A percentile compares a stretch with the other conserved stretches of the same genome.
Evolutionary conservation across 768 basidiomycete genomes (phyloP).

Genomic region (Tricholomella constricta): DNA sequence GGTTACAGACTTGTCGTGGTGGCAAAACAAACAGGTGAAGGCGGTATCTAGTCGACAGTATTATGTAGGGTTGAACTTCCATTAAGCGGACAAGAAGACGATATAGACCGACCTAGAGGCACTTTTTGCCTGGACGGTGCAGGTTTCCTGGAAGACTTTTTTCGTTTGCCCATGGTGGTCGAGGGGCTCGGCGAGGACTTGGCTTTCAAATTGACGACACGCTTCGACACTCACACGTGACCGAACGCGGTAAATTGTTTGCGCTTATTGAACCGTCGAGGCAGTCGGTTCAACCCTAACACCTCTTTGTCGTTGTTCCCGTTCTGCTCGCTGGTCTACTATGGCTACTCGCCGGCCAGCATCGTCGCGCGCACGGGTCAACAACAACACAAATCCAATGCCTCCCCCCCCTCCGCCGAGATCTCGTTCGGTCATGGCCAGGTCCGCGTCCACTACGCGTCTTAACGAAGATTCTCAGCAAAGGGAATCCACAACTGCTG

Average conservation of each 20-base stretch:
- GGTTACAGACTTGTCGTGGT: constrained; percentile 87
- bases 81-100: neutral
- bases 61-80: neutral
- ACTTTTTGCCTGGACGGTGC: constrained; percentile 65
- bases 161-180: constrained; percentile 79
- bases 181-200: neutral
- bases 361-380: constrained; percentile 47
- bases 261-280: constrained; percentile 16
- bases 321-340: constrained; percentile 4
- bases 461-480: constrained; percentile 20
- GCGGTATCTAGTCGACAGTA: constrained; percentile 62
- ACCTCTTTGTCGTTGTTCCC: neutral
- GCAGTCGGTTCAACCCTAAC: constrained; percentile 2
- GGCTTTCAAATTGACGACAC: constrained; percentile 4
- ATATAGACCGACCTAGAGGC: constrained; percentile 61
- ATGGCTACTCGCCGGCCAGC: constrained; percentile 70
- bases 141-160: constrained; percentile 86
- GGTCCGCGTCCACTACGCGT: constrained; percentile 38
- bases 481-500: constrained; percentile 4
- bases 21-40: constrained; percentile 87
- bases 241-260: constrained; percentile 24
- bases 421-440: constrained; percentile 52
- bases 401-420: constrained; percentile 39
- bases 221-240: constrained; percentile 34
- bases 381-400: constrained; percentile 27